Conservation (phyloP, 352 stramenopile genomes). For the Phytopythium montanum region DNA sequence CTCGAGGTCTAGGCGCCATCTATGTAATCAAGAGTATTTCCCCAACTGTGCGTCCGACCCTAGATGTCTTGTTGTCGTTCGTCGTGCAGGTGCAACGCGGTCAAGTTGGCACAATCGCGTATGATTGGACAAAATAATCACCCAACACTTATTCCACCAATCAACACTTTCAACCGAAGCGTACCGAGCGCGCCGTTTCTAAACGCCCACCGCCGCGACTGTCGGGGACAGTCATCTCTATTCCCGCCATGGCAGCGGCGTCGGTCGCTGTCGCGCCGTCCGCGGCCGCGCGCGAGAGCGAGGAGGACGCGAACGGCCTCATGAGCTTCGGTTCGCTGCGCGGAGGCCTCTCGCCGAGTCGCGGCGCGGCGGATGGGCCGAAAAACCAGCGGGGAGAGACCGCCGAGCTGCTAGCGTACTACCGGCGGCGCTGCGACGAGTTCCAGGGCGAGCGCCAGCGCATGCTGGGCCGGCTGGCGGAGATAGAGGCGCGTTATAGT, state of each 20-base stretch:
- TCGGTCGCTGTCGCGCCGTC: neutral
- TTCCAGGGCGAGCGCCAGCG: slow-evolving; percentile 62
- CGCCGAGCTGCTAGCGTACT: slow-evolving; percentile 49
- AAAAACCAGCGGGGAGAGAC: slow-evolving; percentile 5
- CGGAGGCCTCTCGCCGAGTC: slow-evolving; percentile 24
- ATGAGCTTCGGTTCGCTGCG: slow-evolving; percentile 53
- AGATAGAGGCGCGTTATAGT: slow-evolving; percentile 38
- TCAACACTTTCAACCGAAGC: neutral
- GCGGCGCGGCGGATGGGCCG: slow-evolving; percentile 13
- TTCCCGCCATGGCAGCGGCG: neutral
- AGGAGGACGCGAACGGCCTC: slow-evolving; percentile 28
- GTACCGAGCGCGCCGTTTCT: neutral
- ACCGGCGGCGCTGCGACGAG: slow-evolving; percentile 56
- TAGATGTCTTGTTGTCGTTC: neutral
- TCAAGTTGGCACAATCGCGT: neutral
- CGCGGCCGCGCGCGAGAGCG: neutral
- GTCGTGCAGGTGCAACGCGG: neutral
- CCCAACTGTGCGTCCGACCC: neutral
- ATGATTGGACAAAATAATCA: neutral
- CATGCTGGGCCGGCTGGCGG: slow-evolving; percentile 45
- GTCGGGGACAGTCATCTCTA: neutral
- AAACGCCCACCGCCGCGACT: neutral
- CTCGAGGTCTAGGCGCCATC: neutral
- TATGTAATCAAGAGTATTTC: slow-evolving; percentile 4
- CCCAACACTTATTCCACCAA: neutral